phyloP scores from a whole-genome alignment of 2,329 filamentous ascomycete genomes.

The Verticillium dahliae region DNA sequence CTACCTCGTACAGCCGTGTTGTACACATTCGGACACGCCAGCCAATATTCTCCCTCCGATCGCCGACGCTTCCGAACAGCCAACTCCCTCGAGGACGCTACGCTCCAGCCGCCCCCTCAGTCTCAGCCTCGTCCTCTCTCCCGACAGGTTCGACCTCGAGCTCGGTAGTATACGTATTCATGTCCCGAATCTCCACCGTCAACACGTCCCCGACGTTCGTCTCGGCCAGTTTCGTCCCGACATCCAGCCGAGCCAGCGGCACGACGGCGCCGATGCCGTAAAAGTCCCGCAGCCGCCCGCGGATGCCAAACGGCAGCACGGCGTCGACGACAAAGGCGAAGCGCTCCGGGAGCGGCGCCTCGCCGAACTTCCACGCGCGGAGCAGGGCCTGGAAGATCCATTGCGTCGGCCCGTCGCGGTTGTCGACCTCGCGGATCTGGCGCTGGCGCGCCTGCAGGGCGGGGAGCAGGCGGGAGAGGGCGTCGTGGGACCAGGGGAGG shows the following conservation, averaged over 20 bases:
- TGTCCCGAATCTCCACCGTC: conserved; percentile 45
- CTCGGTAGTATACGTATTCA: conserved; percentile 34
- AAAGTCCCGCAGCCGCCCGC: conserved; percentile 38
- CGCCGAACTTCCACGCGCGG: conserved; percentile 51
- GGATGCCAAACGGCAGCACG: conserved; percentile 24
- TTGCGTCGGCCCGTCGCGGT: conserved; percentile 35
- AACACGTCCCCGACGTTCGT: conserved; percentile 45
- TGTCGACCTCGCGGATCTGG: conserved; percentile 36
- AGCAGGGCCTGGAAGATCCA: conserved; percentile 56
- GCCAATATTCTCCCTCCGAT: neutral
- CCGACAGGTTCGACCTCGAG: conserved; percentile 4
- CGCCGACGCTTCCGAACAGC: too few relatives aligned
- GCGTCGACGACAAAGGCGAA: conserved; percentile 42
- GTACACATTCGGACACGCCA: neutral
- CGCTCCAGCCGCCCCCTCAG: neutral
- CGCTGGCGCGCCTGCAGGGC: conserved; percentile 47
- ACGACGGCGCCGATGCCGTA: conserved; percentile 40
- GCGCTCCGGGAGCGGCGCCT: conserved; percentile 37
- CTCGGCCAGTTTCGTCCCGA: conserved; percentile 30
- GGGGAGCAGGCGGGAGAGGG: conserved; percentile 39
- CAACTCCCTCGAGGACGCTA: neutral
- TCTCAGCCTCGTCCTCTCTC: neutral
- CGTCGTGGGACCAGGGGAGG: conserved; percentile 37
- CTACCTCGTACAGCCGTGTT: neutral
- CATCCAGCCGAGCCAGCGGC: conserved; percentile 29